These are phyloP conservation scores for Tetraselmis chui DNA, from an alignment of 139 green algal species.

Conservation along the genomic window DNA sequence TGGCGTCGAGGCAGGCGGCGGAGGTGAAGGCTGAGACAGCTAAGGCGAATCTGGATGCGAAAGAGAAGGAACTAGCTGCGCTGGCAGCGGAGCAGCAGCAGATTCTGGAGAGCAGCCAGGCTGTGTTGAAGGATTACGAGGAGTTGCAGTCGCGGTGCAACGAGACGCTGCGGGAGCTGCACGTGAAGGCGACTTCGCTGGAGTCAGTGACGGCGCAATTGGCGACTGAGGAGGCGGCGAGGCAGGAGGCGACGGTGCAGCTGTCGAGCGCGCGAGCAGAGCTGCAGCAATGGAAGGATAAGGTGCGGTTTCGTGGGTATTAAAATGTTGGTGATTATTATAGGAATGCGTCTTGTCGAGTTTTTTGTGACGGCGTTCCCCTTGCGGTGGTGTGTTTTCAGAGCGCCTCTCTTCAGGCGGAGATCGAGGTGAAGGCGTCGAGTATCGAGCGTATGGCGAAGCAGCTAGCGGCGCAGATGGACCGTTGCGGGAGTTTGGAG, in stretches of 20 bases:
- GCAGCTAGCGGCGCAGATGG: not conserved
- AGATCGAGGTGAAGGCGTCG: not conserved
- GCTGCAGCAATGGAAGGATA: not conserved
- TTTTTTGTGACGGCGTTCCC: no score
- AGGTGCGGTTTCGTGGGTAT: no score
- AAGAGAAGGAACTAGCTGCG: conserved; percentile 9
- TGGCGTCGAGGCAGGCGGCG: conserved; percentile 22
- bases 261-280: not conserved
- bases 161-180: not conserved
- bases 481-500: not conserved
- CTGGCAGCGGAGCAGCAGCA: not conserved
- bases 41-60: not conserved
- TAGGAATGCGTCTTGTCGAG: no score
- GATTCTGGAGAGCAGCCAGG: not conserved
- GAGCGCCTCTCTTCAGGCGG: not conserved
- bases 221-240: not conserved
- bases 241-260: not conserved
- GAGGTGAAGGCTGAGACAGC: conserved; percentile 10
- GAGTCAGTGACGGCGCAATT: not conserved
- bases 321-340: no score
- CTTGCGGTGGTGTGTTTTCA: not conserved
- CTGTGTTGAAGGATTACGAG: not conserved
- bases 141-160: not conserved
- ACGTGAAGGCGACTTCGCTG: not conserved
- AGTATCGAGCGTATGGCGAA: not conserved